A percentile compares a stretch with the other conserved stretches of the same genome.
Evolutionary conservation across 108 stramenopile species (phyloP).

Genomic region (Conticribra weissflogii): DNA sequence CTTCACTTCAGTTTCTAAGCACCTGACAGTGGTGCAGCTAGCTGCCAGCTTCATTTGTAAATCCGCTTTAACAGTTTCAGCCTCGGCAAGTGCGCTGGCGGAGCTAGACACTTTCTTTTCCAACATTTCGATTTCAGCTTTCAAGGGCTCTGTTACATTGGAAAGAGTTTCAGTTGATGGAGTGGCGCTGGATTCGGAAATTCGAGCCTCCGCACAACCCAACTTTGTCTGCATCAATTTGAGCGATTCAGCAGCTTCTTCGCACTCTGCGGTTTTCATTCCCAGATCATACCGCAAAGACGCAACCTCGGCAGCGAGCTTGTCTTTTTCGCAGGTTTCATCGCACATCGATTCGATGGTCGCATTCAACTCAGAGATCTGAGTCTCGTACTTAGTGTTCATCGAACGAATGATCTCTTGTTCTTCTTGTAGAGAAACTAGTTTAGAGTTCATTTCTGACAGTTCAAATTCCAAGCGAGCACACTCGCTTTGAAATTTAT

Average conservation of each 20-base stretch:
- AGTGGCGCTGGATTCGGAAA: conserved; percentile 3
- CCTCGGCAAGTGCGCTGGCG: conserved; percentile 4
- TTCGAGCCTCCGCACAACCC: conserved; percentile 19
- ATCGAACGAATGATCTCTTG: conserved; percentile 26
- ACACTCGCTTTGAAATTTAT: conserved; percentile 17
- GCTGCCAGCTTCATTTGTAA: conserved; percentile 30
- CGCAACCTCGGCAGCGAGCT: conserved; percentile 40
- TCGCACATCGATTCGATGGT: conserved; percentile 33
- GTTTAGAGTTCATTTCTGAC: conserved; percentile 13
- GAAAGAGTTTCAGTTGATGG: neutral
- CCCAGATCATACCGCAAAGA: conserved; percentile 39
- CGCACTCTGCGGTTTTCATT: conserved; percentile 24
- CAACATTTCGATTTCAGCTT: conserved; percentile 29
- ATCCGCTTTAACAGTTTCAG: conserved; percentile 28
- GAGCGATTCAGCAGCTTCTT: conserved; percentile 17
- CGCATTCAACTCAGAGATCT: conserved; percentile 34
- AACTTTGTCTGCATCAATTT: conserved; percentile 36
- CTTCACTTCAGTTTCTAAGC: conserved; percentile 23
- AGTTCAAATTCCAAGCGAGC: conserved; percentile 25
- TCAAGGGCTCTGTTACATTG: conserved; percentile 13
- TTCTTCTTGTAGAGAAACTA: conserved; percentile 33
- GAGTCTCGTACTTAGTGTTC: conserved; percentile 20
- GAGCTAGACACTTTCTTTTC: conserved; percentile 17
- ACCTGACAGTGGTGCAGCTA: neutral
- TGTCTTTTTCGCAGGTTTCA: conserved; percentile 25